phyloP scores from a whole-genome alignment of 306 rosid genomes.

The Trichosanthes truncata region DNA sequence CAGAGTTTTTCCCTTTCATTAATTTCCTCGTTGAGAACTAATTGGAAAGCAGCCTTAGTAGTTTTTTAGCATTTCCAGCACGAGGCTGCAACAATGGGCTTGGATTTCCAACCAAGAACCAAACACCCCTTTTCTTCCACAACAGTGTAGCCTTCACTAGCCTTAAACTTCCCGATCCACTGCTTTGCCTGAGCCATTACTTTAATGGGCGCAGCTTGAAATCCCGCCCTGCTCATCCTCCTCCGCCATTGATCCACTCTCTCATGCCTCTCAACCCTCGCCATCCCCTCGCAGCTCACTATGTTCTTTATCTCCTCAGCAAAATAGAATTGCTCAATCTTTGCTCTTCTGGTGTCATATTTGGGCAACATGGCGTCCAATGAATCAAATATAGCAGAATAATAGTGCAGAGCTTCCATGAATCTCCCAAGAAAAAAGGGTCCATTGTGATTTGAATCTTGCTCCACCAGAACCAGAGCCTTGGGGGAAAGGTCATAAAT shows the following conservation, averaged over 20 bases:
- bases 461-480: slow-evolving; percentile 60
- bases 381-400: slow-evolving; percentile 87
- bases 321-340: slow-evolving; percentile 84
- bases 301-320: slow-evolving; percentile 91
- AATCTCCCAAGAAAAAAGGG: slow-evolving; percentile 90
- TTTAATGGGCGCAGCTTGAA: slow-evolving; percentile 58
- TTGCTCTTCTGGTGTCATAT: slow-evolving; percentile 66
- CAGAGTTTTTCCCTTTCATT: not conserved
- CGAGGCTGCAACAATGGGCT: slow-evolving; percentile 80
- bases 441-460: slow-evolving; percentile 87
- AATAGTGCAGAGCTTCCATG: slow-evolving; percentile 80
- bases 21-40: not conserved
- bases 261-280: slow-evolving; percentile 90
- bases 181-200: slow-evolving; percentile 54
- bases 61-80: slow-evolving; percentile 71
- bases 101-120: slow-evolving; percentile 88
- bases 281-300: slow-evolving; percentile 82
- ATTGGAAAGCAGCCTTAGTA: not conserved
- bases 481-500: slow-evolving; percentile 58
- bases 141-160: slow-evolving; percentile 51
- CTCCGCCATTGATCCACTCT: slow-evolving; percentile 80
- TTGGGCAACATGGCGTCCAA: slow-evolving; percentile 69
- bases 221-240: slow-evolving; percentile 87
- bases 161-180: slow-evolving; percentile 52
- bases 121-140: slow-evolving; percentile 84